Evolutionary conservation across 306 rosid genomes (phyloP), one percentile per base, ranked within the genome.

Genomic region (Gleditsia sinensis): DNA sequence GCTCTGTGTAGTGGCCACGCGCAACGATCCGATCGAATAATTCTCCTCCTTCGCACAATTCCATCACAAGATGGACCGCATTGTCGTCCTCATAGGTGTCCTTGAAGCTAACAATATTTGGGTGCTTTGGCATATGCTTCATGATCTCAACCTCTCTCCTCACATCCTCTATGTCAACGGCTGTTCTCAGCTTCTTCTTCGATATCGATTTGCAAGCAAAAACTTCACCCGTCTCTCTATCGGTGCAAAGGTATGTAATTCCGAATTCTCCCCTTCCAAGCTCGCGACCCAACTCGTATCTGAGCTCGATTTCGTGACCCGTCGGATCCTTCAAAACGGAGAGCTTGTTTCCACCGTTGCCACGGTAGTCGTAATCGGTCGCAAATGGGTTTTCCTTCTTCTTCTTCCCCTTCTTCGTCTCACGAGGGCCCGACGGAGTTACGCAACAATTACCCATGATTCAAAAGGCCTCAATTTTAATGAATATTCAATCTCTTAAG

Each of bases 121-220:
- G 83, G 19, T 91, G 98, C 40, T 74, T 49, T 0, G 97, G 96
- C 65, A 94, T 23, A 69, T 86, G 90, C 37, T 63, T 79, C 98
- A 94, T 94, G 77, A 94, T 94, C 80, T 87, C 91, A 36, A 91
- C 98, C 81, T 94, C 98, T 45, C 98, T 87, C 78, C 91, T 83
- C 17, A 94, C 97, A 12, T 94, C 98, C 0, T 91, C 94, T 2
- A 91, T 62, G 56, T 91, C 98, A 27, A 91, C 78, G 3, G 94
- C 72, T 0, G 94, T 89, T 65, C 85, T 78, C 40, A 94, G 85
- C 83, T 94, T 94, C 82, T 87, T 87, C 90, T 94, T 94, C 24
- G 94, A 91, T 20, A 94, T 94, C 14, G 92, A 83, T 56, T 94
- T 94, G 66, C 98, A 94, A 0, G 98, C 98, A 0, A 84, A 74